Percentiles rank a stretch among this genome's conserved stretches.
Conservation (phyloP, 108 stramenopile species). For the Cyclotella choctawhatcheeana region DNA sequence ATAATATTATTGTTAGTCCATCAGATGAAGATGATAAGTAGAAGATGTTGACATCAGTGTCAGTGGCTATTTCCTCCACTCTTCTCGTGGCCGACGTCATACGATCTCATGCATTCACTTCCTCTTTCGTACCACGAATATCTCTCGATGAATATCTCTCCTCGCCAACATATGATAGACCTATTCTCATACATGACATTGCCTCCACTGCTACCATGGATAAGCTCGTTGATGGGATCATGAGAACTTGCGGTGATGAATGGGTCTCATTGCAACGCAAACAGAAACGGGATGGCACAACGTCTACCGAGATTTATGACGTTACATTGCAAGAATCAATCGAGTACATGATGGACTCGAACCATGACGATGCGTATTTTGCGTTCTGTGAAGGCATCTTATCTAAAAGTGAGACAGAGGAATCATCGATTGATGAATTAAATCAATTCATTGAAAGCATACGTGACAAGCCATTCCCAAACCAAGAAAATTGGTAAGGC, state of each 20-base stretch:
- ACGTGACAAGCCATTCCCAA: constrained; percentile 15
- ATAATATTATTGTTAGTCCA: too few species aligned
- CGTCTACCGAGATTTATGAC: constrained; percentile 46
- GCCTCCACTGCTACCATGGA: not conserved
- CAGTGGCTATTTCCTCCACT: not conserved
- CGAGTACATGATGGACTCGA: constrained; percentile 53
- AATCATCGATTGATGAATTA: constrained; percentile 6
- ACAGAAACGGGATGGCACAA: not conserved
- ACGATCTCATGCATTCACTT: not conserved
- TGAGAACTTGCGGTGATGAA: not conserved
- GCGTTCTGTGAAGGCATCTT: constrained; percentile 67
- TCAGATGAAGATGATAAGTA: too few species aligned
- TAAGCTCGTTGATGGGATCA: not conserved
- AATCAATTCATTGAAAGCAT: constrained; percentile 13
- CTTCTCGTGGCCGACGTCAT: not conserved
- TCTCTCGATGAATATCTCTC: not conserved
- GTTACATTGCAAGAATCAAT: constrained; percentile 44
- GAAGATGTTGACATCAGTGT: not conserved
- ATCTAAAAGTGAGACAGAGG: not conserved
- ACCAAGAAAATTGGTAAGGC: constrained; percentile 44
- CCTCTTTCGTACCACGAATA: not conserved
- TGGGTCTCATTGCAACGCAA: not conserved
- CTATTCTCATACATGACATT: not conserved
- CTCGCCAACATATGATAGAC: not conserved
- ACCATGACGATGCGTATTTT: constrained; percentile 50